Evolutionary conservation across 768 basidiomycete genomes (phyloP), one percentile per base, ranked within the genome.

Genomic region (Ramaria sp.): DNA sequence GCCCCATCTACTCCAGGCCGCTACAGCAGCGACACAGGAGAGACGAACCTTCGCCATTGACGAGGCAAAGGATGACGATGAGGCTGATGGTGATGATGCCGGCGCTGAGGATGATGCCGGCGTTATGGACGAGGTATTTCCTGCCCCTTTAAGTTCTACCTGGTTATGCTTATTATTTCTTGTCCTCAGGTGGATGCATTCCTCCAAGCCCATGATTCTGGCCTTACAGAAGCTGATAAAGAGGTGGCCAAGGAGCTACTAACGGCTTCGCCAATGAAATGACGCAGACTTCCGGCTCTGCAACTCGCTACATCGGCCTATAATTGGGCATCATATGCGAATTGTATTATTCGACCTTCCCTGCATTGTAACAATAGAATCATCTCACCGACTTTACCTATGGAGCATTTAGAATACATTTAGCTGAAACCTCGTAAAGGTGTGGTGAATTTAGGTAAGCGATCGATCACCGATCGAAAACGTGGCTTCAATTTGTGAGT

Each of bases 1-100:
- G 57, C 65, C 62, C 66, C 78, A 84, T 6, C 78, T 87, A 73
- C 74, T 90, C 49, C 76, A 85, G 63, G 85, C 83, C 0, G 88
- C 86, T 51, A 87, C 81, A 61, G 86, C 86, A 33, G 88, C 89
- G 31, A 75, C 91, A 47, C 86, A 94, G 86, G 89, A 95, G 67
- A 76, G 95, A 43, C 92, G 91, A 24, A 86, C 87, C 61, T 99
- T 99, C 67, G 91, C 91, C n/a, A 96, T 98, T 59, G 96, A 99
- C 65, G 91, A 93, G 69, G 90, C 85, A 3, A 86, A 83, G 53
- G 89, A 88, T 27, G 84, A 84, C 0, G 86, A 88, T 11, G 70
- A 84, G 66, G 71, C 83, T 67, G 71, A 78, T 7, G 70, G 72
- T 30, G 80, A 76, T 5, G 82, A 80, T 27, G 73, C 72, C 13